Conservation (phyloP, 306 rosid genomes). For the Senna tora region DNA sequence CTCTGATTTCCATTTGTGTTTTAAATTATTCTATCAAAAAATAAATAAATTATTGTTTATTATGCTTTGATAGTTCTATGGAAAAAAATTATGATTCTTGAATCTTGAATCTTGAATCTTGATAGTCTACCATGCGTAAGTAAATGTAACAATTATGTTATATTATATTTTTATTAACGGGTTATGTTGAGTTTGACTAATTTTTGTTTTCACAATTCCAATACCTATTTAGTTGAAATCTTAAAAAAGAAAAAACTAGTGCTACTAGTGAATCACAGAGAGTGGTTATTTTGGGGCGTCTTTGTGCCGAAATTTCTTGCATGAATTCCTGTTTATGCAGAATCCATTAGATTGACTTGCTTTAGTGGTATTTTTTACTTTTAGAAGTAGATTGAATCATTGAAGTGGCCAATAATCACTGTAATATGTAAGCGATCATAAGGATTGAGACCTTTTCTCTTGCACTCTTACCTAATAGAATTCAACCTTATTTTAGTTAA, state of each 20-base stretch:
- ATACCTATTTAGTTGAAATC: background rate
- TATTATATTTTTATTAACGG: background rate
- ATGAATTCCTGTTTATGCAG: background rate
- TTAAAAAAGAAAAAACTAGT: background rate
- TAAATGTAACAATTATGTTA: background rate
- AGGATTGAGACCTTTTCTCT: background rate
- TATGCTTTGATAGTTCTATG: too few relatives aligned
- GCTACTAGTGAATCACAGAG: background rate
- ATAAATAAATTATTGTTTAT: background rate
- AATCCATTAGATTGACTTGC: background rate
- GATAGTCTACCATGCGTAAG: background rate
- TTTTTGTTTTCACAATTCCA: background rate
- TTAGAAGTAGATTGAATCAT: background rate
- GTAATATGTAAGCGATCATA: background rate
- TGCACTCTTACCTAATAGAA: background rate
- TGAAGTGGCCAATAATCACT: background rate
- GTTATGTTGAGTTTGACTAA: conserved; percentile 9
- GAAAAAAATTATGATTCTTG: too few relatives aligned
- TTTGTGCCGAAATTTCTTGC: background rate
- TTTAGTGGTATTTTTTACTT: background rate
- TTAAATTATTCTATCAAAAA: background rate
- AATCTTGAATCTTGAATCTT: too few relatives aligned
- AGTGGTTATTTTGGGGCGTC: background rate
- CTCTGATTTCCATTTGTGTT: background rate
- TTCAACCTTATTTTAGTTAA: background rate